Percentiles rank a stretch among this genome's conserved stretches.
These are phyloP conservation scores for Phytophthora crassamura DNA, from an alignment of 352 stramenopile species.

Conservation along the genomic window DNA sequence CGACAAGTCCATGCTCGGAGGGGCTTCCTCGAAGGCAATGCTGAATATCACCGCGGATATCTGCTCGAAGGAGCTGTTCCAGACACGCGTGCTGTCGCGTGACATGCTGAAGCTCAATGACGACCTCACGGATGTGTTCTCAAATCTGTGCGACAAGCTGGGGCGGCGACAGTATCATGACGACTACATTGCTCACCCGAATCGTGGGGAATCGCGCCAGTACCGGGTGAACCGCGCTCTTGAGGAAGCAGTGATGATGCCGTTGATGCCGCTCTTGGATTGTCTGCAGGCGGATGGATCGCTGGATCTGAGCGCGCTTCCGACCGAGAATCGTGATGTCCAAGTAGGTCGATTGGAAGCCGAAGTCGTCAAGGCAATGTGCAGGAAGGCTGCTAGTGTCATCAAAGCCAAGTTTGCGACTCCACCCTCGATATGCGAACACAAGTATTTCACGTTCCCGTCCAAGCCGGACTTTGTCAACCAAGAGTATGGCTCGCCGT, in stretches of 20 bases:
- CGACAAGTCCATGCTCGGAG: conserved; percentile 32
- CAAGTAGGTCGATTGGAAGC: not conserved
- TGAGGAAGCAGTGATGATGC: conserved; percentile 35
- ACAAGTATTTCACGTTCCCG: conserved; percentile 32
- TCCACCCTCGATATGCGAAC: not conserved
- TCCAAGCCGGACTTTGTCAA: no score
- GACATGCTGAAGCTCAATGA: conserved; percentile 44
- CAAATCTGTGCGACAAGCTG: conserved; percentile 37
- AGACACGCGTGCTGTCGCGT: conserved; percentile 40
- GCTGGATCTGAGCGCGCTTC: conserved; percentile 14
- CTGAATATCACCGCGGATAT: conserved; percentile 27
- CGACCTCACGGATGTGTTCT: conserved; percentile 39
- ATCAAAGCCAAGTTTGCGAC: conserved; percentile 26
- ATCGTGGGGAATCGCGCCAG: conserved; percentile 13
- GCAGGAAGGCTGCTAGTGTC: conserved; percentile 16
- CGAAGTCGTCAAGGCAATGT: conserved; percentile 4
- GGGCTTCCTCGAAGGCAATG: conserved; percentile 21
- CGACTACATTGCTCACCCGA: conserved; percentile 9
- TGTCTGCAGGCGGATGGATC: conserved; percentile 34
- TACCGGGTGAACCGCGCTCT: conserved; percentile 27
- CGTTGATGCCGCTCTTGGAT: conserved; percentile 41
- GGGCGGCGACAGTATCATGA: conserved; percentile 22
- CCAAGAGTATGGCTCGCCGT: not conserved
- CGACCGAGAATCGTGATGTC: not conserved
- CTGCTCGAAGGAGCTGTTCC: conserved; percentile 30